phyloP scores from a whole-genome alignment of 768 basidiomycete species.

The Podaxis sp. region DNA sequence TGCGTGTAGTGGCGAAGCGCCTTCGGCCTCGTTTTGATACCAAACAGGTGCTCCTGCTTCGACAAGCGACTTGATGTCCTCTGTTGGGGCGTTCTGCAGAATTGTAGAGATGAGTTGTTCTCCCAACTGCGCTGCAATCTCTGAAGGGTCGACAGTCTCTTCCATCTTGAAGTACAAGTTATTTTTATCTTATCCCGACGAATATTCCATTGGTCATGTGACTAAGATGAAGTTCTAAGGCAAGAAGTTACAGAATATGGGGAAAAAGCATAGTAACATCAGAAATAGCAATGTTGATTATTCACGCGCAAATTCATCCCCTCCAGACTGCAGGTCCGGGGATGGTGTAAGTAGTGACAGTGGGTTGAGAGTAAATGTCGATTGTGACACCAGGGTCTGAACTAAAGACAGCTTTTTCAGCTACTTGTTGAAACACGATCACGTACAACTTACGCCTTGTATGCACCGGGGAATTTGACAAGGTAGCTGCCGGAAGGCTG shows the following conservation, averaged over 20 bases:
- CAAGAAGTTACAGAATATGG: background rate
- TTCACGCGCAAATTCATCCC: slow-evolving; percentile 13
- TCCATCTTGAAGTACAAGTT: slow-evolving; percentile 14
- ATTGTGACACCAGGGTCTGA: slow-evolving; percentile 36
- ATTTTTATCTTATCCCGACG: background rate
- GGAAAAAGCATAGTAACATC: background rate
- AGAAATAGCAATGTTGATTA: background rate
- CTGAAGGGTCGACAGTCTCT: slow-evolving; percentile 32
- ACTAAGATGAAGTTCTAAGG: background rate
- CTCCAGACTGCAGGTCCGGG: slow-evolving; percentile 32
- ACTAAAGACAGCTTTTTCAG: slow-evolving; percentile 28
- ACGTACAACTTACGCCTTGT: slow-evolving; percentile 1
- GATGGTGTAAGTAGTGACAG: slow-evolving; percentile 32
- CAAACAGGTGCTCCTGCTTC: slow-evolving; percentile 78
- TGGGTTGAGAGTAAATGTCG: slow-evolving; percentile 35
- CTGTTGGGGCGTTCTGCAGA: slow-evolving; percentile 45
- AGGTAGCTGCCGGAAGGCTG: slow-evolving; percentile 31
- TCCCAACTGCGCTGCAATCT: slow-evolving; percentile 54
- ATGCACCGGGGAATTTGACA: slow-evolving; percentile 35
- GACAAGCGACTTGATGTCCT: slow-evolving; percentile 49
- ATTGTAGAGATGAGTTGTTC: slow-evolving; percentile 60
- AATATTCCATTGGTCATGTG: slow-evolving; percentile 7
- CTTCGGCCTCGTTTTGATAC: slow-evolving; percentile 83
- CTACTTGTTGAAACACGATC: background rate
- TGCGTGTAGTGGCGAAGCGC: slow-evolving; percentile 83